Percentiles rank a stretch among this genome's conserved stretches.
Conservation (phyloP, 768 basidiomycete genomes). For the Tubosaeta sp. region DNA sequence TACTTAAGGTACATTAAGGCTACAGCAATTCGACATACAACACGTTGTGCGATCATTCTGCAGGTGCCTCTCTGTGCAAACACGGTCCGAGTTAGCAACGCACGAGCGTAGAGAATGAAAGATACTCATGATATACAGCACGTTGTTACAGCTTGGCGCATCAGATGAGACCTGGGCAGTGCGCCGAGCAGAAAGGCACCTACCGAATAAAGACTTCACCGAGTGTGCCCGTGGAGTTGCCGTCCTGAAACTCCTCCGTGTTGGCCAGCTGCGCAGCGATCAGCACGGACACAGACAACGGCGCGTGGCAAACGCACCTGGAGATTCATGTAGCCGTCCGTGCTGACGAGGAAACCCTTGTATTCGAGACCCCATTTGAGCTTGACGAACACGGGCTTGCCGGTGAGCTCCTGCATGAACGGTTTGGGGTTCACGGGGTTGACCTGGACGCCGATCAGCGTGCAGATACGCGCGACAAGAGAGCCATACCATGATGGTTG, state of each 20-base stretch:
- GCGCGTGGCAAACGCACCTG: constrained; percentile 55
- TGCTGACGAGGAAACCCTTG: constrained; percentile 98
- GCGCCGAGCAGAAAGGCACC: constrained; percentile 21
- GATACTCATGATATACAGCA: constrained; percentile 88
- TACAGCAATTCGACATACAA: constrained; percentile 6
- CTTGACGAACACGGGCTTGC: constrained; percentile 90
- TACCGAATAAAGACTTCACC: constrained; percentile 99
- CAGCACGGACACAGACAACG: neutral
- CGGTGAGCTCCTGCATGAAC: constrained; percentile 96
- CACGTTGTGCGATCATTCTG: constrained; percentile 11
- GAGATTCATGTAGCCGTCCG: constrained; percentile 99
- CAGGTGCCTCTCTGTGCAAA: constrained; percentile 68
- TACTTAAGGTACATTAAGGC: neutral
- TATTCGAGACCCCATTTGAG: constrained; percentile 99
- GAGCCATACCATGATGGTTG: constrained; percentile 10
- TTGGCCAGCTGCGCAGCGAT: constrained; percentile 74
- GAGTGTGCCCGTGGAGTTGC: constrained; percentile 91
- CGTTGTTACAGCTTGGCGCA: constrained; percentile 79
- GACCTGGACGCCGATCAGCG: constrained; percentile 44
- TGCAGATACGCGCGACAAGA: neutral
- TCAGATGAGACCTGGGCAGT: constrained; percentile 6
- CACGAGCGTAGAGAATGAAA: neutral
- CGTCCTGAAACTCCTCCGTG: constrained; percentile 97
- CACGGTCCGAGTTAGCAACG: constrained; percentile 20
- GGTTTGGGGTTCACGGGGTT: constrained; percentile 98